Evolutionary conservation across 177 flowering plant species (phyloP), one percentile per base, ranked within the genome.

Genomic region (Vitis hybrid): DNA sequence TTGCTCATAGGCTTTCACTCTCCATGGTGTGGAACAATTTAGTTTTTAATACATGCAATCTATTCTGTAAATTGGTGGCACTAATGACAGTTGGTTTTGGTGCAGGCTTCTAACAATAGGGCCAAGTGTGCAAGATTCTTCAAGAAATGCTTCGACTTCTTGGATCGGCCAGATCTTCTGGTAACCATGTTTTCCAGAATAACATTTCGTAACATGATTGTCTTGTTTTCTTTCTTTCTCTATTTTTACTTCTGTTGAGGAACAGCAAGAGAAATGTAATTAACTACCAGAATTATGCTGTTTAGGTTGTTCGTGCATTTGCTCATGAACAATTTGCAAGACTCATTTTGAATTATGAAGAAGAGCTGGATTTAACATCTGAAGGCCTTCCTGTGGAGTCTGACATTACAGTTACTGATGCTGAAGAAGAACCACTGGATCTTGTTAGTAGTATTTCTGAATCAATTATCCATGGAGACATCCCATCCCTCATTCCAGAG

Each of bases 301-400:
- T 71, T 66, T 79, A 95, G 99, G 98, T 90, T 67, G 87, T 90
- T 15, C 96, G 97, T 59, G 99, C 99, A 74, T 79, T 77, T 79
- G 98, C 97, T 64, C 99, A 95, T 76, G 99, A 95, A 74, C 98
- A 95, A 80, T 93, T 87, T 83, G 98, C 99, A 18, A 87, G 99
- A 84, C 89, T 95, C 26, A 87, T 95, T 66, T 80, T 95, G 72
- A 86, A 74, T 66, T 79, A 81, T 72, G 85, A 89, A 33, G 90
- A 87, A 66, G 94, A 89, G 29, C 62, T 87, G 53, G 91, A 90
- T 72, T 76, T 90, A 22, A 76, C 87, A 63, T 76, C 81, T 76
- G 94, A 88, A 70, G 78, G 74, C 65, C 69, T 80, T 72, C 86
- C 84, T 31, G 62, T 79, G 15, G 94, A 82, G 72, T 88, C 83